Evolutionary conservation across 225 moss, liverwort and hornwort genomes (phyloP), one percentile per base, ranked within the genome.

Genomic region (Lunularia cruciata): DNA sequence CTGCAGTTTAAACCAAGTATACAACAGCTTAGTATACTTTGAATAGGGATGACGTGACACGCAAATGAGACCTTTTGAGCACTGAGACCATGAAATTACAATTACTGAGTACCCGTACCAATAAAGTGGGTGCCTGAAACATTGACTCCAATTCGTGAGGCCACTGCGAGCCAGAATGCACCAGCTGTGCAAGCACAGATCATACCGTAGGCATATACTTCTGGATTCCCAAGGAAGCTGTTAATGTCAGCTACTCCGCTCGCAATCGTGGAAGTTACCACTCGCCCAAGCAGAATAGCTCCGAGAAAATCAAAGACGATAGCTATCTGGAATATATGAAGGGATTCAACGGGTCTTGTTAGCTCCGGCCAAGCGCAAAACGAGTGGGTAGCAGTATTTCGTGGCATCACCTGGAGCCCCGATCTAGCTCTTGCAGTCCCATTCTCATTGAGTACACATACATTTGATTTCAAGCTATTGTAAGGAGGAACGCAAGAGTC

Each of bases 131-230:
- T 66, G 8, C 45, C 46, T 4, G 65, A 66, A 10, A 66, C 65
- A 35, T 66, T 66, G 32, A 66, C 27, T 6, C 65, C 65, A 11
- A 47, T 3, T 26, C 43, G 12, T 4, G 65, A 66, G 10, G 32
- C 13, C 22, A 66, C 47, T 16, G 43, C 43, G 6, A 66, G 47
- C 65, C 65, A 66, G 19, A 66, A 18, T 19, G 65, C 10, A 32
- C 65, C 65, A 20, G 43, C 65, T 6, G 47, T 32, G 45, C 46
- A 48, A 22, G 65, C 47, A 46, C 65, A 66, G 47, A 66, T 27
- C 65, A 66, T 66, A 9, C 65, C 65, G 33, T 66, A 66, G 8
- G 65, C 65, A 23, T 66, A 66, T 8, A 66, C 65, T 14, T 66
- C 65, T 20, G 65, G 65, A 47, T 66, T 32, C 10, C 47, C 45